These are phyloP conservation scores for Euphorbia peplus DNA, from an alignment of 345 rosid species.

Conservation along the genomic window DNA sequence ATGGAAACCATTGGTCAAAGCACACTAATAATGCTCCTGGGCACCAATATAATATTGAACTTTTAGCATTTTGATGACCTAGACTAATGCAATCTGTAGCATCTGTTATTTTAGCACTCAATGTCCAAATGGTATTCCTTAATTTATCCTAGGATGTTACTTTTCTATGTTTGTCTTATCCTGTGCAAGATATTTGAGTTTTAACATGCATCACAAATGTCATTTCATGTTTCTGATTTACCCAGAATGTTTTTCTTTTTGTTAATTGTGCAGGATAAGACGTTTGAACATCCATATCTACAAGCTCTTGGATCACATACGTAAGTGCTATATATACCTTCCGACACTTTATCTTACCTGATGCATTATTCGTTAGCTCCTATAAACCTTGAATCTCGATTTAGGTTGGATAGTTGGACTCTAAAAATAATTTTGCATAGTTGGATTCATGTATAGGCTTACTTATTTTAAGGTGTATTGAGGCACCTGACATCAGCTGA, in stretches of 20 bases:
- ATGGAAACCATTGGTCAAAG: no score
- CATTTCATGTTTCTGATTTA: background rate
- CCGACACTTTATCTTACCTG: background rate
- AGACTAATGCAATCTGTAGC: background rate
- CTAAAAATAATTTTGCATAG: no score
- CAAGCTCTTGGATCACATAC: constrained; percentile 95
- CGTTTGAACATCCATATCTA: constrained; percentile 79
- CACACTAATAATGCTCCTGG: no score
- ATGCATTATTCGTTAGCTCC: background rate
- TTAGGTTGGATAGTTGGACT: no score
- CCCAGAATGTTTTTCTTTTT: background rate
- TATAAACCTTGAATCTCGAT: background rate
- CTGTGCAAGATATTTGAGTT: background rate
- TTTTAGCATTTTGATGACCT: no score
- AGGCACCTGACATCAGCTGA: background rate
- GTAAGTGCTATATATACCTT: constrained; percentile 41
- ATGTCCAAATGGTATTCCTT: background rate
- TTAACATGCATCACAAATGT: background rate
- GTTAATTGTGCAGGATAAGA: constrained; percentile 13
- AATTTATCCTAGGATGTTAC: background rate
- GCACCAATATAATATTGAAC: no score
- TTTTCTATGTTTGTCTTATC: background rate
- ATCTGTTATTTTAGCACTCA: background rate
- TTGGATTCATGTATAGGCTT: background rate
- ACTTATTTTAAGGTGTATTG: background rate